Conservation (phyloP, 2,329 filamentous ascomycete genomes). For the Graphilbum sp. region DNA sequence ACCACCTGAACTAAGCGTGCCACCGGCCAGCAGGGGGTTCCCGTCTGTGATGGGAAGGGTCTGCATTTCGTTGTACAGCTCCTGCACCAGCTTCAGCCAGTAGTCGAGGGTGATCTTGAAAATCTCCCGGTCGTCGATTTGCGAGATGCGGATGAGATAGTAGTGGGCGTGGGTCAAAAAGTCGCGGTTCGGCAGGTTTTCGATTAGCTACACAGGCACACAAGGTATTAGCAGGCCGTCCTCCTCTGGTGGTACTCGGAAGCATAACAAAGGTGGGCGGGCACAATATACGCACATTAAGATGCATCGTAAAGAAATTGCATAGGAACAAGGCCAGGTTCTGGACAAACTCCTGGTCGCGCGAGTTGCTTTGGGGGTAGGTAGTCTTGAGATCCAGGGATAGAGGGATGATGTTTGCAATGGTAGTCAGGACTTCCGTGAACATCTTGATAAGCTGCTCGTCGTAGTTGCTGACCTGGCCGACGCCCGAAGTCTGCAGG, state of each 20-base stretch:
- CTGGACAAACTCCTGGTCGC: slow-evolving; percentile 94
- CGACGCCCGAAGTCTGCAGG: slow-evolving; percentile 63
- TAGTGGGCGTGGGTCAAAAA: slow-evolving; percentile 94
- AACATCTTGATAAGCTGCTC: slow-evolving; percentile 98
- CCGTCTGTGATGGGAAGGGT: slow-evolving; percentile 74
- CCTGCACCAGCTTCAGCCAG: slow-evolving; percentile 96
- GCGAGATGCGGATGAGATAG: slow-evolving; percentile 93
- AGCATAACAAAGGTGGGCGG: no score
- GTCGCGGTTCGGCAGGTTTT: slow-evolving; percentile 88
- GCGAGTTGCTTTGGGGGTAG: slow-evolving; percentile 79
- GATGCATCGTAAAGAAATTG: slow-evolving; percentile 91
- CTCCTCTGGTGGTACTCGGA: no score
- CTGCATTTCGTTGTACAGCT: slow-evolving; percentile 98
- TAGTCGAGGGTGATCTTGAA: slow-evolving; percentile 99
- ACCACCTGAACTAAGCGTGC: slow-evolving; percentile 59
- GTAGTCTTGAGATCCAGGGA: slow-evolving; percentile 80
- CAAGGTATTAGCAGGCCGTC: no score
- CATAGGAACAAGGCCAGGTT: slow-evolving; percentile 91
- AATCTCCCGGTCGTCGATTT: slow-evolving; percentile 96
- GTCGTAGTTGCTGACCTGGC: slow-evolving; percentile 59
- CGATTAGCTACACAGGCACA: slow-evolving; percentile 56
- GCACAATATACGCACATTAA: slow-evolving; percentile 48
- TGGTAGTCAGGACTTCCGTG: slow-evolving; percentile 84
- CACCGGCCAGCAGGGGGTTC: slow-evolving; percentile 75
- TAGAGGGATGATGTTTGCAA: slow-evolving; percentile 84